Base-by-base conservation (phyloP, 2,329 filamentous ascomycete species). In the Ploettnerulaceae sp. region DNA sequence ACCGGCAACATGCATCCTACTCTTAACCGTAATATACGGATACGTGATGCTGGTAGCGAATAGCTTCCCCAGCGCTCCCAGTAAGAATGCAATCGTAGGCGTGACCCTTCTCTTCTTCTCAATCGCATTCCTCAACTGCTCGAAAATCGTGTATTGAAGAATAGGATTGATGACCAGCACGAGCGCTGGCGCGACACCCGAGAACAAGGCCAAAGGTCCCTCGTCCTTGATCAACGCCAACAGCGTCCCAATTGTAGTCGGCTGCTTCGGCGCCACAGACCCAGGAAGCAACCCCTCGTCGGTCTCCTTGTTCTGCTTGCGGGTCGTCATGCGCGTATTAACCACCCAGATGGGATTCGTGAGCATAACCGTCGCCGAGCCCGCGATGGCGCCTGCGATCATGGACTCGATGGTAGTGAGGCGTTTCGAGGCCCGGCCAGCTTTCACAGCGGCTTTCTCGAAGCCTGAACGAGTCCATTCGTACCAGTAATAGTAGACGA, bases 401-500 rank as follows among this genome's bases (percentile, higher is more conserved):
- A 98, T 98, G 57, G 84, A 86, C 73, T 98, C 91, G 57, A 91
- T 68, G 0, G 93, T 95, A 14, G 88, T 93, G 65, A 98, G 83
- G 66, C 89, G 90, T 69, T 81, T 84, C 52, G 78, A 82, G 47
- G 82, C 77, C 54, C 88, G 82, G 25, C 86, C 86, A 45, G 86
- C 74, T 60, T 80, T 82, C 48, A 76, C 67, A 35, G 89, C 89
- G 7, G 89, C 86, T 55, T 76, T 75, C 66, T 88, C 89, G 71
- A 97, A 96, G 65, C 85, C 85, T 40, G 84, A 77, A 49, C 90
- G 83, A 53, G 89, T 93, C 87, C 89, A 98, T 72, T 98, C 93
- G 70, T 97, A 98, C 91, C 88, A 98, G 76, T 97, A 98, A 73
- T 98, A 98, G 76, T 98, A 98, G 37, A 98, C 91, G 66, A 98